Evolutionary conservation across 2,329 filamentous ascomycete genomes (phyloP), one percentile per base, ranked within the genome.

Genomic region (Cladosporium sp.): DNA sequence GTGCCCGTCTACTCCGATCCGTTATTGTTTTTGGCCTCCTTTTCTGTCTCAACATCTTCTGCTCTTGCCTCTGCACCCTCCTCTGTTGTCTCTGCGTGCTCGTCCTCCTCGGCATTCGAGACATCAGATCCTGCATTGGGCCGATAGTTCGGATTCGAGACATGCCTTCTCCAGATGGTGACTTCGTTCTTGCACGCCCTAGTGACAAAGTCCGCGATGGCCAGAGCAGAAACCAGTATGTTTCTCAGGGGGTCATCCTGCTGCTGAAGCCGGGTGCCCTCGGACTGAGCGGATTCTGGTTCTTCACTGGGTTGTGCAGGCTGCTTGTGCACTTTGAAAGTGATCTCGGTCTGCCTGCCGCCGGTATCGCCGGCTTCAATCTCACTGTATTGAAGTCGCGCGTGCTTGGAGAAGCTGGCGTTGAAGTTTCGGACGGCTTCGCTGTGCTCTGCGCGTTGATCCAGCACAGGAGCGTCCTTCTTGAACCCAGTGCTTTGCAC

Each of bases 311-410:
- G 15, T 15, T 21, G 18, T 11, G 32, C 18, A 15, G 12, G 24
- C 4, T 24, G 3, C n/a, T 34, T 14, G n/a, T 58, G 55, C 12
- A 28, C 34, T 41, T 59, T 30, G 57, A 59, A 59, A 18, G 61
- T 41, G 12, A 67, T 44, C 8, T 71, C 68, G 15, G 65, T 69
- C 44, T 67, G 34, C 41, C 66, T 41, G 11, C 69, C 71, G 1
- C 68, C 70, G 21, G 68, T 59, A 7, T 52, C 55, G 15, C 71
- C 71, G 21, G 49, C 69, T 18, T 72, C 68, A 14, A 70, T 55
- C 32, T 69, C 67, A 11, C 36, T 44, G 18, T 60, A 65, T 7
- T 49, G 49, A 4, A 65, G 18, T 12, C 68, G 57, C 6, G 64
- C 52, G 49, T 65, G 26, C 14, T 36, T 26, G 32, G 59, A 41